Evolutionary conservation across 345 rosid genomes (phyloP).

Genomic region (Eutrema heterophyllum): DNA sequence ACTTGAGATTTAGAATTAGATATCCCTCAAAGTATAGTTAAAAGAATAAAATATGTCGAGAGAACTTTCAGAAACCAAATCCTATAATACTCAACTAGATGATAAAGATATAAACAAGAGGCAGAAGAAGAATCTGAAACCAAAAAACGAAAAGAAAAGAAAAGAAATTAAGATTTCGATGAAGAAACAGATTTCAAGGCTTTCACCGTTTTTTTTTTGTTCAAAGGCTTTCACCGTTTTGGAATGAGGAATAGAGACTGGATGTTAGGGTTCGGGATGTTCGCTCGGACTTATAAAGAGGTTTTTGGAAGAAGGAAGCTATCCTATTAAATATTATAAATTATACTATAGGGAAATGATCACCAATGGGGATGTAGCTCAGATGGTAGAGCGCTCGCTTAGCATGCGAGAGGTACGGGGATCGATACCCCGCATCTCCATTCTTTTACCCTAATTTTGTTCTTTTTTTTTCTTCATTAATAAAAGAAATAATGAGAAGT

Average conservation of each 20-base stretch:
- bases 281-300: not conserved
- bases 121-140: not conserved
- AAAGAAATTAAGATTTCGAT: not conserved
- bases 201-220: not conserved
- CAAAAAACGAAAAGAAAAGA: not conserved
- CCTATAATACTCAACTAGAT: not conserved
- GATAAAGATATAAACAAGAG: not conserved
- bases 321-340: no score
- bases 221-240: not conserved
- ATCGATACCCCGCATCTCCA: constrained; percentile 86
- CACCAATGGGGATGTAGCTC: constrained; percentile 32
- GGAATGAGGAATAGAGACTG: not conserved
- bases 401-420: constrained; percentile 92
- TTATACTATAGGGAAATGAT: no score
- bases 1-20: not conserved
- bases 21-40: not conserved
- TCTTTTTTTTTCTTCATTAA: no score
- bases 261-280: not conserved
- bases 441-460: not conserved
- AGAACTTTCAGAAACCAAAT: not conserved
- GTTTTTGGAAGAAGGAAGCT: not conserved
- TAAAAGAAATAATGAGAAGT: no score
- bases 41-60: not conserved
- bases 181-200: not conserved
- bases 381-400: constrained; percentile 64